Evolutionary conservation across 495 filamentous ascomycete species (phyloP), one percentile per base, ranked within the genome.

Genomic region (Penicillium alfredii): DNA sequence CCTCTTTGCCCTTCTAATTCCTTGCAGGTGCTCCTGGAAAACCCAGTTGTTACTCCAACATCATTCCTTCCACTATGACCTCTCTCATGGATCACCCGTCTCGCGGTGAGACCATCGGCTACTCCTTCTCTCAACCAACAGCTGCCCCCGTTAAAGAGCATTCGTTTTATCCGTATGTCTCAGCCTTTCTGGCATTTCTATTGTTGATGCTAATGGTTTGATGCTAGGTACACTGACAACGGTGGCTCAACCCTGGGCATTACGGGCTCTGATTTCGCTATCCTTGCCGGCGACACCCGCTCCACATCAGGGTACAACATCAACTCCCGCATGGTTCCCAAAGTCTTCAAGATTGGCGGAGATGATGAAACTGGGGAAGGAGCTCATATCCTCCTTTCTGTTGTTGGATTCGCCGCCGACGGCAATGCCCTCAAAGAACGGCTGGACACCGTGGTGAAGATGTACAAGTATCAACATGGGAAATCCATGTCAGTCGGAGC

Each of bases 271-370:
- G 83, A 92, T 67, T 98, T 97, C 72, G 73, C 88, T 38, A 89
- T 98, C 63, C 74, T 98, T 56, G 92, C 92, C 28, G 92, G 92
- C 61, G 92, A 98, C 67, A 98, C 92, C 39, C 85, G 92, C 48
- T 82, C 84, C 39, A 94, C 90, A 28, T 80, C 82, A 25, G 92
- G 92, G 58, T 98, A 97, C 78, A 97, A 84, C 73, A 98, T 98
- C 77, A 94, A 97, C 72, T 86, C 88, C 17, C 84, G 92, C 33
- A 88, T 83, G 68, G 75, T 83, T 22, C 90, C 88, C 21, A 98
- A 98, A 63, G 82, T 98, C 24, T 97, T 93, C 78, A 86, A 83
- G 66, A 94, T 98, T 51, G 92, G 93, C 22, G 87, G 86, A 33
- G 84, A 88, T 36, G 86, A 83, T 33, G 81, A 86, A 28, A 81